Evolutionary conservation across 2,329 filamentous ascomycete genomes (phyloP).

Genomic region (Zopfia rhizophila): DNA sequence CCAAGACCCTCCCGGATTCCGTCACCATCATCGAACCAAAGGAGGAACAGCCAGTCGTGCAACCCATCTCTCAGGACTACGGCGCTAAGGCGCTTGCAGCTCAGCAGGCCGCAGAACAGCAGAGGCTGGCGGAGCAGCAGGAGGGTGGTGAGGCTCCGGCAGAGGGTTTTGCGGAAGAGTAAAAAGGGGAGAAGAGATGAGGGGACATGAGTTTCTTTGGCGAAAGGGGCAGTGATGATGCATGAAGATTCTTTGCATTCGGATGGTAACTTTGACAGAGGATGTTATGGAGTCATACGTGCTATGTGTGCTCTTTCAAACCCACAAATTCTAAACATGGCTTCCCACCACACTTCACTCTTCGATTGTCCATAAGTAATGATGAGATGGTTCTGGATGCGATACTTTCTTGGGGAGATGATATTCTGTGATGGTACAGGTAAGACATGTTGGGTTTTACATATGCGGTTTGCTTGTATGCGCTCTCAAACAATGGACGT

Average conservation of each 20-base stretch:
- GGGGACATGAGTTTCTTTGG: too few relatives aligned
- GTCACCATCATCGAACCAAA: constrained; percentile 99
- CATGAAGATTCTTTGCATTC: constrained; percentile 29
- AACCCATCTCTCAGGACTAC: constrained; percentile 98
- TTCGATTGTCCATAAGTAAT: too few relatives aligned
- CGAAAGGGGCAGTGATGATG: constrained; percentile 1
- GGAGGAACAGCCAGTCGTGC: constrained; percentile 95
- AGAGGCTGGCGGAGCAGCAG: constrained; percentile 68
- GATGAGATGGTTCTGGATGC: too few relatives aligned
- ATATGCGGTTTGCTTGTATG: too few relatives aligned
- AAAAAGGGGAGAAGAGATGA: too few relatives aligned
- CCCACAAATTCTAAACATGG: constrained; percentile 15
- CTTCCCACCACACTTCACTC: background rate
- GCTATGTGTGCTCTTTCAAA: constrained; percentile 23
- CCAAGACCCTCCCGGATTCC: constrained; percentile 96
- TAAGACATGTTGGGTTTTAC: too few relatives aligned
- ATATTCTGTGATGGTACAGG: too few relatives aligned
- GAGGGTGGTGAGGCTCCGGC: constrained; percentile 58
- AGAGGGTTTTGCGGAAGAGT: constrained; percentile 46
- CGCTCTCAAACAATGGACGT: too few relatives aligned
- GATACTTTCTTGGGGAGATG: too few relatives aligned
- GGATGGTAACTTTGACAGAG: constrained; percentile 30
- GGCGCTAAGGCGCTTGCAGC: constrained; percentile 86
- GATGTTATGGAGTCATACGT: constrained; percentile 25
- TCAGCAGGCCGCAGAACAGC: constrained; percentile 72